phyloP scores from a whole-genome alignment of 2,329 filamentous ascomycete genomes.

The Colletotrichum tropicale region DNA sequence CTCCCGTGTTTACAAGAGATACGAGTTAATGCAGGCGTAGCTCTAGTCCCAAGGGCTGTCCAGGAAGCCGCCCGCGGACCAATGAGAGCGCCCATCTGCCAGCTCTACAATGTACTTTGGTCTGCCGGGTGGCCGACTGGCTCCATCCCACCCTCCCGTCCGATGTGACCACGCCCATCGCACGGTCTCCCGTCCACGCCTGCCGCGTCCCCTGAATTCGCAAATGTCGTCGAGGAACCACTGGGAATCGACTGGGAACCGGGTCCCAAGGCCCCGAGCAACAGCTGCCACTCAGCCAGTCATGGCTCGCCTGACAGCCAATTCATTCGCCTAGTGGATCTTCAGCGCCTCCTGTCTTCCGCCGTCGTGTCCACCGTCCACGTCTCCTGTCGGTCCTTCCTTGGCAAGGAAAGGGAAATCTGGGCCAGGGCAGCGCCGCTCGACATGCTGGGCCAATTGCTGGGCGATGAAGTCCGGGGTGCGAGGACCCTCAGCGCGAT shows the following conservation, averaged over 20 bases:
- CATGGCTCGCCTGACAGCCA: slow-evolving; percentile 7
- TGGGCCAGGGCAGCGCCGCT: neutral
- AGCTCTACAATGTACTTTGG: neutral
- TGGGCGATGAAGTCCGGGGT: neutral
- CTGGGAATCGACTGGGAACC: neutral
- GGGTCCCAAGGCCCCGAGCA: neutral
- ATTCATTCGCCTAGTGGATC: neutral
- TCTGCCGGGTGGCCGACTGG: neutral
- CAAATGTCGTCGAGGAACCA: neutral
- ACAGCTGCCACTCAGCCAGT: neutral
- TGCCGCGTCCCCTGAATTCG: slow-evolving; percentile 1
- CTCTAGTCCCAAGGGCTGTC: neutral
- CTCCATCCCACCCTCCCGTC: neutral
- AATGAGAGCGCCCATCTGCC: neutral
- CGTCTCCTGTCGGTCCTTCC: slow-evolving; percentile 20
- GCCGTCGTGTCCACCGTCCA: slow-evolving; percentile 1
- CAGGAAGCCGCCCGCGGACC: neutral
- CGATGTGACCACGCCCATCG: neutral
- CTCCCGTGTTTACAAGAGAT: neutral
- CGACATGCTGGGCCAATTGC: neutral
- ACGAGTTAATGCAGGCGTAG: neutral
- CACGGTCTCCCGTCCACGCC: neutral
- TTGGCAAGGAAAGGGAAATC: slow-evolving; percentile 12
- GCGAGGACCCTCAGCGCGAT: neutral
- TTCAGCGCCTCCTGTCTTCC: neutral